A percentile compares a stretch with the other conserved stretches of the same genome.
These are phyloP conservation scores for Lachancea nothofagi DNA, from an alignment of 805 yeast species.

Conservation along the genomic window DNA sequence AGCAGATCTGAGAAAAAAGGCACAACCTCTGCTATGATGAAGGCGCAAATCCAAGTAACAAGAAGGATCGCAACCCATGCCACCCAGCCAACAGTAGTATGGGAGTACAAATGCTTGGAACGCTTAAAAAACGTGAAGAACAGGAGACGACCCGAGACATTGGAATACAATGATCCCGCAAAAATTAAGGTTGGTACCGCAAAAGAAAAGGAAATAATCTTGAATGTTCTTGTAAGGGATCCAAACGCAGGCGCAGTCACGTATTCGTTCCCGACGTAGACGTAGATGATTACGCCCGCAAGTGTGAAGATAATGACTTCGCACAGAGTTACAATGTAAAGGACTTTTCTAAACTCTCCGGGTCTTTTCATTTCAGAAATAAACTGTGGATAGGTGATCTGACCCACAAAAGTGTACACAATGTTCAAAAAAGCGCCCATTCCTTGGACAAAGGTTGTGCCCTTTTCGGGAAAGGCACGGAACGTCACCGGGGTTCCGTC, in stretches of 20 bases:
- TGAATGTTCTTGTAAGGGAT: slow-evolving; percentile 41
- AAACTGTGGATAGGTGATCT: slow-evolving; percentile 57
- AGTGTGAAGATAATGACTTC: slow-evolving; percentile 47
- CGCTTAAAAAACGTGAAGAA: slow-evolving; percentile 42
- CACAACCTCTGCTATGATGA: slow-evolving; percentile 56
- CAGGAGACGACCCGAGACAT: slow-evolving; percentile 49
- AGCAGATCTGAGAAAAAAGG: slow-evolving; percentile 58
- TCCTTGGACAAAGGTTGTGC: slow-evolving; percentile 48
- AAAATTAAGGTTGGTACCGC: slow-evolving; percentile 55
- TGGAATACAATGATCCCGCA: slow-evolving; percentile 50
- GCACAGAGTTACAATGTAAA: slow-evolving; percentile 44
- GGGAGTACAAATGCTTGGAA: slow-evolving; percentile 41
- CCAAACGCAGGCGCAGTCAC: slow-evolving; percentile 59
- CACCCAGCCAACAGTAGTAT: slow-evolving; percentile 49
- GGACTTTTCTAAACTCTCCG: slow-evolving; percentile 51
- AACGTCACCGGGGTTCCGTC: slow-evolving; percentile 39
- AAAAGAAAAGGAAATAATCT: slow-evolving; percentile 53
- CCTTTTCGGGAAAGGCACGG: slow-evolving; percentile 45
- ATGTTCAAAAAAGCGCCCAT: slow-evolving; percentile 56
- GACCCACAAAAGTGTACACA: slow-evolving; percentile 60
- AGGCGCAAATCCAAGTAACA: slow-evolving; percentile 47
- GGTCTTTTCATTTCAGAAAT: slow-evolving; percentile 56
- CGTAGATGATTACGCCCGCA: slow-evolving; percentile 55
- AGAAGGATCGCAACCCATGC: slow-evolving; percentile 44
- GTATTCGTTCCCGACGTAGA: slow-evolving; percentile 50